A percentile compares a stretch with the other conserved stretches of the same genome.
Evolutionary conservation across 2,329 filamentous ascomycete genomes (phyloP).

Genomic region (Penicillium sp.): DNA sequence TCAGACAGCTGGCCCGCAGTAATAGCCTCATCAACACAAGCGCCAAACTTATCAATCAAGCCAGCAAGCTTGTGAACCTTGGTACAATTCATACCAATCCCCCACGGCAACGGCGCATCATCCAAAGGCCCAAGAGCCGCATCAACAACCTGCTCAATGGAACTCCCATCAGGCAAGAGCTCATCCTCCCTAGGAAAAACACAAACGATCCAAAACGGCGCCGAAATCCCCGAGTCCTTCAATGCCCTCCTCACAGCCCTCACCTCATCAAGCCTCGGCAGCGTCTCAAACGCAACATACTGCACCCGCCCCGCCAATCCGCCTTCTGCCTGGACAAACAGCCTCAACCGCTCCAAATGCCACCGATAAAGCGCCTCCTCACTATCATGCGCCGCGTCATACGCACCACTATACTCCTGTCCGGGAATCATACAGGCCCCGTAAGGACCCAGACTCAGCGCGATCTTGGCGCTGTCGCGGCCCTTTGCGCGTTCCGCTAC

Average conservation of each 20-base stretch:
- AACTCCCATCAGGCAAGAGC: conserved; percentile 58
- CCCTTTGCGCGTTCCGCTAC: conserved; percentile 37
- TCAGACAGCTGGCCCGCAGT: conserved; percentile 5
- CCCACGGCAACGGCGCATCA: conserved; percentile 50
- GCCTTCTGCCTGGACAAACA: conserved; percentile 49
- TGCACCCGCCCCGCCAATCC: conserved; percentile 45
- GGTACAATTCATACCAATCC: conserved; percentile 67
- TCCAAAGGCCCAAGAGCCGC: conserved; percentile 33
- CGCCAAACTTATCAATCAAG: conserved; percentile 24
- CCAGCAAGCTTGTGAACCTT: conserved; percentile 34
- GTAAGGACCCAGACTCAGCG: conserved; percentile 64
- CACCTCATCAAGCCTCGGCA: conserved; percentile 64
- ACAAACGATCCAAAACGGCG: conserved; percentile 61
- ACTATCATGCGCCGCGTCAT: conserved; percentile 52
- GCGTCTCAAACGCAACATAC: conserved; percentile 64
- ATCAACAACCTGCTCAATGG: conserved; percentile 43
- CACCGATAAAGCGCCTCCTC: conserved; percentile 52
- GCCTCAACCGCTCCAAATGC: conserved; percentile 55
- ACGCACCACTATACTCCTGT: conserved; percentile 63
- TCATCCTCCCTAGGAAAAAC: conserved; percentile 58
- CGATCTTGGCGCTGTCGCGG: conserved; percentile 28
- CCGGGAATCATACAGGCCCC: conserved; percentile 64
- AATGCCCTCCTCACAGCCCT: conserved; percentile 48
- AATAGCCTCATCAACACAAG: conserved; percentile 6
- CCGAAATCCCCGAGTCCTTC: conserved; percentile 20